Percentiles rank a stretch among this genome's conserved stretches.
Conservation (phyloP, 805 yeast species). For the Yamadazyma endophytica region DNA sequence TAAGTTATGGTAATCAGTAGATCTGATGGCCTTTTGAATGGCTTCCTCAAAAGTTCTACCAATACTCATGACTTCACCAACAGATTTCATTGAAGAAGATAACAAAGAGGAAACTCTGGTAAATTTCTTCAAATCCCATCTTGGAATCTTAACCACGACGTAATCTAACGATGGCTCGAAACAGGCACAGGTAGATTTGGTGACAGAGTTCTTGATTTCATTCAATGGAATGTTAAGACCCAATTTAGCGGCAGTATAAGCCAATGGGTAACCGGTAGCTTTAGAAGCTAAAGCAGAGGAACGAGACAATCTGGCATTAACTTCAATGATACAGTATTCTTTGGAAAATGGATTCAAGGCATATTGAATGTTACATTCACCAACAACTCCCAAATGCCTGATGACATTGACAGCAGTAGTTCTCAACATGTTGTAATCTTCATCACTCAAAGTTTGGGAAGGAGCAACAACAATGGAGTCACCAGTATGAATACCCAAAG, state of each 20-base stretch:
- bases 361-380: conserved; percentile 98
- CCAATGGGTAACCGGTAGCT: conserved; percentile 98
- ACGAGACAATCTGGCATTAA: conserved; percentile 93
- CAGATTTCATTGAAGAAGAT: conserved; percentile 95
- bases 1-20: conserved; percentile 91
- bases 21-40: conserved; percentile 94
- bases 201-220: conserved; percentile 90
- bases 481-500: conserved; percentile 97
- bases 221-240: conserved; percentile 90
- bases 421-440: conserved; percentile 97
- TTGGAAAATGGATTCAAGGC: conserved; percentile 90
- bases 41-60: conserved; percentile 98
- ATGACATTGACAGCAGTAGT: conserved; percentile 96
- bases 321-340: conserved; percentile 95
- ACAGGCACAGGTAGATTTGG: conserved; percentile 92
- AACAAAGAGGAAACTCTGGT: conserved; percentile 84
- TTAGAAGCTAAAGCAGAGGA: conserved; percentile 97
- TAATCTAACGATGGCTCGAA: conserved; percentile 97
- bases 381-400: conserved; percentile 97
- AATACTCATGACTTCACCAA: conserved; percentile 98
- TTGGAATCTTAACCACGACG: conserved; percentile 94
- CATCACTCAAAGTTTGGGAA: conserved; percentile 94
- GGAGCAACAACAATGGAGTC: conserved; percentile 99
- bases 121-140: conserved; percentile 97
- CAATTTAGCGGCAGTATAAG: conserved; percentile 96